Conservation (phyloP, 2,329 filamentous ascomycete genomes). For the Dryadomyces quercus-mongolicae region DNA sequence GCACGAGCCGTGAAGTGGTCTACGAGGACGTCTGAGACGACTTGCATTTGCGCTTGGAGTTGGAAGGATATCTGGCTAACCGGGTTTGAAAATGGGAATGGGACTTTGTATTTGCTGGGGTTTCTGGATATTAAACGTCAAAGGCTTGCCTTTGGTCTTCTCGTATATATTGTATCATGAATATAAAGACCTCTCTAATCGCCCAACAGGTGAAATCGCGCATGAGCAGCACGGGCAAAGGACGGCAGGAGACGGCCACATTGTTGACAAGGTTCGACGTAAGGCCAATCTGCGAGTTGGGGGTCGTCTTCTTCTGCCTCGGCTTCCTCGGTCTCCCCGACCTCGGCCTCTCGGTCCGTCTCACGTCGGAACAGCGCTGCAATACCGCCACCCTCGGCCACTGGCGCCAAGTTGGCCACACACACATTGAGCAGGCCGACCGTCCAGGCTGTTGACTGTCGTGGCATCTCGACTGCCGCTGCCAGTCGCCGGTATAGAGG, state of each 20-base stretch:
- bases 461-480: background rate
- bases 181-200: background rate
- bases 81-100: no score
- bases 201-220: background rate
- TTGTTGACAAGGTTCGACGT: background rate
- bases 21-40: no score
- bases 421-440: constrained; percentile 76
- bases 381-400: constrained; percentile 12
- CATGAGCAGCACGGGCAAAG: background rate
- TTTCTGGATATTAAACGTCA: no score
- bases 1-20: constrained; percentile 5
- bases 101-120: no score
- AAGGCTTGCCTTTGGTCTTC: background rate
- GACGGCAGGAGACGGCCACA: background rate
- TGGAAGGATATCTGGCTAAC: no score
- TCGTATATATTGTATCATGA: background rate
- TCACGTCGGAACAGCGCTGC: background rate
- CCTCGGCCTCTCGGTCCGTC: background rate
- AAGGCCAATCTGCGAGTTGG: background rate
- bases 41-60: no score
- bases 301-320: background rate
- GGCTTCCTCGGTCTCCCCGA: background rate
- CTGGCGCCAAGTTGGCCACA: constrained; percentile 64
- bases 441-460: constrained; percentile 50
- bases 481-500: constrained; percentile 14